Percentiles rank a stretch among this genome's conserved stretches.
These are phyloP conservation scores for Planoprotostelium fungivorum DNA, from an alignment of 78 protist genomes.

Conservation along the genomic window DNA sequence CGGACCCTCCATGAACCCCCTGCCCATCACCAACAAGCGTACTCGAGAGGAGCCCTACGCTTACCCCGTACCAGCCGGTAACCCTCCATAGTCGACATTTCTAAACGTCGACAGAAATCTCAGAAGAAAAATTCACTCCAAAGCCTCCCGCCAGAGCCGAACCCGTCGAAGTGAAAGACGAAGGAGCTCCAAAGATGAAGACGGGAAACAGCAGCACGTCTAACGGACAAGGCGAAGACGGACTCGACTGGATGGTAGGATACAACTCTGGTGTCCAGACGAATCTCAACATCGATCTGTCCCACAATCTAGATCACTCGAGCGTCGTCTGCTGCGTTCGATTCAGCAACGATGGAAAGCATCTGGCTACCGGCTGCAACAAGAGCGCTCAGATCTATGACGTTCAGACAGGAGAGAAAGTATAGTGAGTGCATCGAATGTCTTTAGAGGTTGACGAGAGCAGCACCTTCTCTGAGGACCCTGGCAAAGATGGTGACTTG, in stretches of 20 bases:
- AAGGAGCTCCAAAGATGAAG: background rate
- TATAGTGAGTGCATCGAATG: constrained; percentile 26
- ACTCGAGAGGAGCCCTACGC: background rate
- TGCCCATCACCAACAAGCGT: background rate
- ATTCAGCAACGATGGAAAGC: constrained; percentile 70
- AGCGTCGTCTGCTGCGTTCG: constrained; percentile 86
- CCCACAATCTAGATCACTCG: constrained; percentile 53
- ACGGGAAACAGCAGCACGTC: background rate
- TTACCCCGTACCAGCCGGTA: background rate
- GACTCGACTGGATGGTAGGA: constrained; percentile 63
- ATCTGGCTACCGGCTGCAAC: constrained; percentile 85
- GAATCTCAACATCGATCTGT: constrained; percentile 51
- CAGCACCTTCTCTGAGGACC: constrained; percentile 40
- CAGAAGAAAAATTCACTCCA: constrained; percentile 1
- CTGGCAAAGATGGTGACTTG: constrained; percentile 52
- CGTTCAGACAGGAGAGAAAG: constrained; percentile 72
- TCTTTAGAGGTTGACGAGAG: background rate
- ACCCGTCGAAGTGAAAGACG: background rate
- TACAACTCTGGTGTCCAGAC: constrained; percentile 66
- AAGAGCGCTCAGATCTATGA: constrained; percentile 79
- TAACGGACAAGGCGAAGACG: constrained; percentile 10
- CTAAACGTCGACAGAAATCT: background rate
- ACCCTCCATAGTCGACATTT: background rate
- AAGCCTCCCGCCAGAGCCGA: background rate
- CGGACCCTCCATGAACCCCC: background rate